phyloP scores from a whole-genome alignment of 805 yeast genomes.

The Hanseniaspora mollemarum region DNA sequence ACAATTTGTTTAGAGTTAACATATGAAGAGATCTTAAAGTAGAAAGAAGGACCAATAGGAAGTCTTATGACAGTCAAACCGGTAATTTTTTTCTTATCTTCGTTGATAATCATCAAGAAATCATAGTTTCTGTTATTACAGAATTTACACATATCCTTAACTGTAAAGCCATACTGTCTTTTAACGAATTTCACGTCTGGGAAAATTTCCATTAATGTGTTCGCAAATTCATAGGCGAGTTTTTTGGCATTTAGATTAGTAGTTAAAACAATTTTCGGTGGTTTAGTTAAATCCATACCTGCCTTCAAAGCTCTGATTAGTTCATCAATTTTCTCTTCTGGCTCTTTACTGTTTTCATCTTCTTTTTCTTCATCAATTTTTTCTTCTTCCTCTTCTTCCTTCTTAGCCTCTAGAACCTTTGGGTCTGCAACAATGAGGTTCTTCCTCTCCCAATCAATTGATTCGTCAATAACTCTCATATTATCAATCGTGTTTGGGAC shows the following conservation, averaged over 20 bases:
- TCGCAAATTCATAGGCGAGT: conserved; percentile 82
- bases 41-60: conserved; percentile 92
- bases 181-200: conserved; percentile 82
- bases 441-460: conserved; percentile 37
- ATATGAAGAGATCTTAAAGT: conserved; percentile 71
- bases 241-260: conserved; percentile 80
- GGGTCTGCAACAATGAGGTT: conserved; percentile 25
- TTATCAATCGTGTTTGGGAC: conserved; percentile 74
- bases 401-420: conserved; percentile 22
- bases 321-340: conserved; percentile 19
- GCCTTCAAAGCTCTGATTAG: conserved; percentile 33
- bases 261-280: conserved; percentile 82
- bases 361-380: conserved; percentile 18
- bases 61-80: conserved; percentile 88
- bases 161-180: conserved; percentile 69
- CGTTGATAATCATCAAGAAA: conserved; percentile 79
- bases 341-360: background rate
- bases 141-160: conserved; percentile 76
- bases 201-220: conserved; percentile 65
- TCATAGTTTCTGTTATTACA: conserved; percentile 78
- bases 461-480: conserved; percentile 78
- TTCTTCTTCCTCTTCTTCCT: conserved; percentile 4
- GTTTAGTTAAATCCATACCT: conserved; percentile 39
- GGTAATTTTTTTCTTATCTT: conserved; percentile 82
- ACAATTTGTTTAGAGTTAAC: conserved; percentile 60